These are phyloP conservation scores for Aethionema arabicum DNA, from an alignment of 345 rosid genomes.

Conservation along the genomic window DNA sequence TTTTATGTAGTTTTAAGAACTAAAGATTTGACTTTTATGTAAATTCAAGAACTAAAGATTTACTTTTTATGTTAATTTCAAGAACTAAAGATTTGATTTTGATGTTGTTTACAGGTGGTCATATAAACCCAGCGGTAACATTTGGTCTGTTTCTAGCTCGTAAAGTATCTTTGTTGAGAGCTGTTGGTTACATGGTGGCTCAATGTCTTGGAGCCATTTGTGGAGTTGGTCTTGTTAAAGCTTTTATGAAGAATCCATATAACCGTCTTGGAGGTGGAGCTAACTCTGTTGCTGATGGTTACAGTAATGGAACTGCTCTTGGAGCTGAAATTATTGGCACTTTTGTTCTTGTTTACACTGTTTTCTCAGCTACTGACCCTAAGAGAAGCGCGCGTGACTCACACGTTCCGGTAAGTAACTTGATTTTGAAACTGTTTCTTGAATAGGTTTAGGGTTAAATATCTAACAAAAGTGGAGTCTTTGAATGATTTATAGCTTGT, in stretches of 20 bases:
- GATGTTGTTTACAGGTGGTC: conserved; percentile 47
- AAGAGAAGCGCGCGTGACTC: conserved; percentile 90
- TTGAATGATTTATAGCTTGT: not conserved
- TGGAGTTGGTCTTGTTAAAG: conserved; percentile 84
- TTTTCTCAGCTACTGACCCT: conserved; percentile 87
- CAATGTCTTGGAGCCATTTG: conserved; percentile 79
- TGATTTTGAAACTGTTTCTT: not conserved
- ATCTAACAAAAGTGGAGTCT: not conserved
- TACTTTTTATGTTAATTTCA: too few relatives aligned
- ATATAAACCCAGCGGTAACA: conserved; percentile 36
- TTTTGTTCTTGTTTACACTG: conserved; percentile 72
- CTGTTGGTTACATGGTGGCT: conserved; percentile 72
- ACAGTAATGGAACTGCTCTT: conserved; percentile 64
- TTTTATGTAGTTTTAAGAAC: too few relatives aligned
- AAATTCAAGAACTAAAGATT: too few relatives aligned
- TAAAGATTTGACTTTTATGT: too few relatives aligned
- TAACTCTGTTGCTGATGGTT: conserved; percentile 53
- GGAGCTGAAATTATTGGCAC: conserved; percentile 89
- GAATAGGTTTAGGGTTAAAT: not conserved
- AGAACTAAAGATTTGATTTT: not conserved
- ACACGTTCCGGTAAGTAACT: conserved; percentile 61
- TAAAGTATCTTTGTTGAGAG: conserved; percentile 66
- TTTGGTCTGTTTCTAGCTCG: conserved; percentile 57
- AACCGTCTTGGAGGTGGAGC: conserved; percentile 67
- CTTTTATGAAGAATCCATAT: conserved; percentile 62